phyloP scores from a whole-genome alignment of 345 rosid species.

The Moringa oleifera region DNA sequence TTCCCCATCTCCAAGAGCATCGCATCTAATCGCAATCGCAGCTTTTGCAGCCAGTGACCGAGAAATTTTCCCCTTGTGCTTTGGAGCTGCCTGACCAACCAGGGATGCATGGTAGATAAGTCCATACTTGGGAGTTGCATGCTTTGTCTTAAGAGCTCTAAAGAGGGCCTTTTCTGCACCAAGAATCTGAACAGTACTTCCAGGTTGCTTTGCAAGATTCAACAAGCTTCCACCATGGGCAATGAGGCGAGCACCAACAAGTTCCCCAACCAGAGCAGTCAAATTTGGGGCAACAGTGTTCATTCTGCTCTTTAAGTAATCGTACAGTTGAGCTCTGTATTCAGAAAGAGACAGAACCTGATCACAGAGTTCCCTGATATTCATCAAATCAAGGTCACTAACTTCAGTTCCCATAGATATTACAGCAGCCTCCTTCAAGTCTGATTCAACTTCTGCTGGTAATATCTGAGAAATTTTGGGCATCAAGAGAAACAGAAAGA shows the following conservation, averaged over 20 bases:
- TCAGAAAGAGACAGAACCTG: slow-evolving; percentile 83
- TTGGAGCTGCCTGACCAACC: slow-evolving; percentile 86
- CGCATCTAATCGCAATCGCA: slow-evolving; percentile 67
- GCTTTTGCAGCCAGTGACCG: slow-evolving; percentile 88
- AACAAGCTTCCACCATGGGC: slow-evolving; percentile 93
- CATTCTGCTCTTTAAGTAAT: slow-evolving; percentile 87
- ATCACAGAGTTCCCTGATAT: slow-evolving; percentile 76
- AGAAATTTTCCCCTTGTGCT: slow-evolving; percentile 80
- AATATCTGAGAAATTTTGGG: slow-evolving; percentile 36
- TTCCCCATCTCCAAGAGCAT: slow-evolving; percentile 82
- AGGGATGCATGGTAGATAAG: slow-evolving; percentile 87
- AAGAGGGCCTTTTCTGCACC: slow-evolving; percentile 94
- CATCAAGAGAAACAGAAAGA: neutral
- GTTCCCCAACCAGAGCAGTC: slow-evolving; percentile 93
- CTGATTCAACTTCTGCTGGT: slow-evolving; percentile 66
- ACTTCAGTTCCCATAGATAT: slow-evolving; percentile 96
- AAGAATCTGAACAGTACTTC: slow-evolving; percentile 88
- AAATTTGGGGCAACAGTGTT: slow-evolving; percentile 89
- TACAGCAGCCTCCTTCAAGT: slow-evolving; percentile 74
- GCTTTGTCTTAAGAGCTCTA: slow-evolving; percentile 91
- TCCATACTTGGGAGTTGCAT: slow-evolving; percentile 88
- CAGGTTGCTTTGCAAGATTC: slow-evolving; percentile 93
- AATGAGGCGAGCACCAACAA: slow-evolving; percentile 91
- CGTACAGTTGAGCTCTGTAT: slow-evolving; percentile 87
- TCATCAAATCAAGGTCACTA: slow-evolving; percentile 68